Evolutionary conservation across 2,329 filamentous ascomycete genomes (phyloP), one percentile per base, ranked within the genome.

Genomic region (Alternaria conjuncta): DNA sequence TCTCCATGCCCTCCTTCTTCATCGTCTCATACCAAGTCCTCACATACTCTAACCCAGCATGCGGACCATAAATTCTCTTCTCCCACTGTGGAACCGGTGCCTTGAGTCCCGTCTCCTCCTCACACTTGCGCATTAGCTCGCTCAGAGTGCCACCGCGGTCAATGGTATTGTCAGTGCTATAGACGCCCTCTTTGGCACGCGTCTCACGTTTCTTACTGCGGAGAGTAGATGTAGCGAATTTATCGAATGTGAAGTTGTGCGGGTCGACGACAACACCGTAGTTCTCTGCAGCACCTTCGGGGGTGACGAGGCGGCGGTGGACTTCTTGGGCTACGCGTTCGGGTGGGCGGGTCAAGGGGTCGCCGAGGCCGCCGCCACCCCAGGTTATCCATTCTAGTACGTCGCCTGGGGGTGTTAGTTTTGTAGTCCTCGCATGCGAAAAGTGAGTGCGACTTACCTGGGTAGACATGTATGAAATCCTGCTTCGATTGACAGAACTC

Each of bases 351-450:
- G 79, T 81, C 6, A 85, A 72, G 0, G 83, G 80, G 69, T 85
- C 83, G 30, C 83, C 84, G 12, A 85, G 78, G 2, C 84, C 83
- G 21, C 83, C 84, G 26, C 82, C 84, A 49, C 83, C 83, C 83
- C 83, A 85, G 5, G 84, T 85, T 28, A 84, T 79, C 81, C 81
- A 85, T 72, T 85, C 83, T 6, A 85, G 80, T 2, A 84, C 76
- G 63, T 86, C 84, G 12, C 80, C 83, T 78, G 53, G 3, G 32
- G 21, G 9, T 20, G 18, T 41, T 12, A 28, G 45, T 20, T 28
- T 62, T 47, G 57, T 13, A 11, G 41, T 23, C 6, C 13, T 15
- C 15, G 4, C 4, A 25, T 36, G 15, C 30, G n/a, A 7, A 8
- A 7, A 20, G 7, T 23, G 36, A 41, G 15, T 45, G 4, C 18